These are phyloP conservation scores for Solanum appendiculatum DNA, from an alignment of 257 asterid genomes.

Conservation along the genomic window DNA sequence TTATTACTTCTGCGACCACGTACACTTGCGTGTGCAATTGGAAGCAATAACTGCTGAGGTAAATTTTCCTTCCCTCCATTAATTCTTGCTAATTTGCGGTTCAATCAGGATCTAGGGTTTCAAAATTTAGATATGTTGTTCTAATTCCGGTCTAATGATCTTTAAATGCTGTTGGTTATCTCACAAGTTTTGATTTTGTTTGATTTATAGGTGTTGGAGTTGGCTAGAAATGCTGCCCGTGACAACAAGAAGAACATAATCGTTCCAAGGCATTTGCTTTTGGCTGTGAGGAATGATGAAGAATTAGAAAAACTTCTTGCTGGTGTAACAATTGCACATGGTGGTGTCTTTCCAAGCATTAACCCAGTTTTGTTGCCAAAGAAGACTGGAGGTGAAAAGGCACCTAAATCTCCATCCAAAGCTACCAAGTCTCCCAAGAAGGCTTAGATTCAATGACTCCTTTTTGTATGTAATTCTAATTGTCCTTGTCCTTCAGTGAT, in stretches of 20 bases:
- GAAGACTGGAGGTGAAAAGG: background rate
- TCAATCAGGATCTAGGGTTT: background rate
- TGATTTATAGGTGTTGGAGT: constrained; percentile 8
- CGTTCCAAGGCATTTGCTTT: constrained; percentile 5
- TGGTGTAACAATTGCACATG: constrained; percentile 18
- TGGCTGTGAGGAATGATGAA: constrained; percentile 18
- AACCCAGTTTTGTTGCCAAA: constrained; percentile 14
- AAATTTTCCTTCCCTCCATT: background rate
- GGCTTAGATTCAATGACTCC: background rate
- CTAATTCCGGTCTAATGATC: too few species aligned
- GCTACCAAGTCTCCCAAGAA: constrained; percentile 8
- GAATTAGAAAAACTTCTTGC: constrained; percentile 9
- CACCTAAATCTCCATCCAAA: constrained; percentile 4
- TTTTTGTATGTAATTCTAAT: background rate
- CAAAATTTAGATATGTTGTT: background rate
- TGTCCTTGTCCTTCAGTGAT: background rate
- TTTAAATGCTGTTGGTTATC: background rate
- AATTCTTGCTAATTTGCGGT: background rate
- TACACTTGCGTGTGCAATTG: too few species aligned
- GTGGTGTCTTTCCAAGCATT: constrained; percentile 12
- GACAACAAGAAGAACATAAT: constrained; percentile 17
- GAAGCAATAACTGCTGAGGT: constrained; percentile 45
- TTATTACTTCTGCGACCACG: too few species aligned
- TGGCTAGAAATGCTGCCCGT: constrained; percentile 17
- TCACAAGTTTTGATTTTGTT: background rate